These are phyloP conservation scores for Proliferodiscus dingleyae DNA, from an alignment of 2,329 filamentous ascomycete genomes.

Conservation along the genomic window DNA sequence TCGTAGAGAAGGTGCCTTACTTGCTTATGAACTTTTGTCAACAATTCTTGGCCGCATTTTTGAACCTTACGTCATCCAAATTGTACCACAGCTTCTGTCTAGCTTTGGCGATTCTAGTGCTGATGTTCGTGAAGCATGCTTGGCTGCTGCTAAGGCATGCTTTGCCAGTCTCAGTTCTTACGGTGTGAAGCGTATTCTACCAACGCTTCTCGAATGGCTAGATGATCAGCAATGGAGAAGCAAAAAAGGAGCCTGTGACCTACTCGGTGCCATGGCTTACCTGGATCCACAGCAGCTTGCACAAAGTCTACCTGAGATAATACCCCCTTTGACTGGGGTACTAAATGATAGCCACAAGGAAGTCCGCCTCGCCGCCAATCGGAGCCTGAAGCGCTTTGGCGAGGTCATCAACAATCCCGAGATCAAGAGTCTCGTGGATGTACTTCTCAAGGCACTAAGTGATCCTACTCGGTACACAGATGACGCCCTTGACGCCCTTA, in stretches of 20 bases:
- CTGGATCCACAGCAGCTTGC: conserved; percentile 93
- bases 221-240: conserved; percentile 97
- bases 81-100: conserved; percentile 82
- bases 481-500: conserved; percentile 84
- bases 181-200: conserved; percentile 90
- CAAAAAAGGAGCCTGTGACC: conserved; percentile 96
- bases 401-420: conserved; percentile 98
- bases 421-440: conserved; percentile 85
- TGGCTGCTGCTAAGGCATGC: conserved; percentile 90
- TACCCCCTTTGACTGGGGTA: conserved; percentile 88
- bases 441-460: conserved; percentile 91
- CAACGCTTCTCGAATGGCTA: conserved; percentile 83
- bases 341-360: conserved; percentile 98
- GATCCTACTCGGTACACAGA: conserved; percentile 97
- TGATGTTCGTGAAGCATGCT: conserved; percentile 87
- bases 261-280: conserved; percentile 97
- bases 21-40: conserved; percentile 88
- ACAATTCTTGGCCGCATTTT: conserved; percentile 82
- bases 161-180: conserved; percentile 92
- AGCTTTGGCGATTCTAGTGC: conserved; percentile 85
- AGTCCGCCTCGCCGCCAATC: conserved; percentile 84
- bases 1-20: conserved; percentile 79
- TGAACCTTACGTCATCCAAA: conserved; percentile 93
- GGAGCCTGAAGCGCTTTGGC: conserved; percentile 94
- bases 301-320: conserved; percentile 89